Conservation (phyloP, 306 rosid genomes). For the Sophora flavescens region DNA sequence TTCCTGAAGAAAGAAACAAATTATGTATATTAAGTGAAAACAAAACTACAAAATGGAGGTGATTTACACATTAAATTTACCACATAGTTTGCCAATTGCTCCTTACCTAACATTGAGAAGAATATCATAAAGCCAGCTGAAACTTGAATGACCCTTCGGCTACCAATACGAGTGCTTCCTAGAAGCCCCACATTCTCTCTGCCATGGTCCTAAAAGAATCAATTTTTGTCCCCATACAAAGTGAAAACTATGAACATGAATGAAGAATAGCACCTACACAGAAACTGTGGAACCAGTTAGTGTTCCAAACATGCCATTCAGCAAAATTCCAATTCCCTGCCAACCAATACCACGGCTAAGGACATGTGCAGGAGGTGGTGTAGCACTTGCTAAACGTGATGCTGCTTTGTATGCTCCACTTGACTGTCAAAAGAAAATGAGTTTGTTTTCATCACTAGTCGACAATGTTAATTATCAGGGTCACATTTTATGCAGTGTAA, state of each 20-base stretch:
- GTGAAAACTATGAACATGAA: slow-evolving; percentile 11
- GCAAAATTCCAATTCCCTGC: slow-evolving; percentile 95
- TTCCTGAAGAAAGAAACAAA: slow-evolving; percentile 63
- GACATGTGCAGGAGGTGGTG: slow-evolving; percentile 96
- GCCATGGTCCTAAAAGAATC: slow-evolving; percentile 41
- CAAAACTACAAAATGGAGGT: slow-evolving; percentile 10
- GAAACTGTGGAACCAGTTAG: slow-evolving; percentile 88
- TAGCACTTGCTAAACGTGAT: slow-evolving; percentile 96
- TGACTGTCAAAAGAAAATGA: slow-evolving; percentile 63
- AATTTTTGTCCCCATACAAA: slow-evolving; percentile 8
- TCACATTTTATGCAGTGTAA: neutral
- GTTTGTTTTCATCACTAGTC: neutral
- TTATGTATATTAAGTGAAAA: slow-evolving; percentile 4
- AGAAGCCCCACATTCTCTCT: slow-evolving; percentile 97
- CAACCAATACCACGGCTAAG: slow-evolving; percentile 98
- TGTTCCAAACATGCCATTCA: slow-evolving; percentile 92
- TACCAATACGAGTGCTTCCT: slow-evolving; percentile 93
- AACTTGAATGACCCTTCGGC: slow-evolving; percentile 94
- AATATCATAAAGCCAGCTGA: slow-evolving; percentile 98
- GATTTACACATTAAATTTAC: neutral
- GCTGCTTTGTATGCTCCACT: slow-evolving; percentile 97
- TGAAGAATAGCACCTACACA: slow-evolving; percentile 58
- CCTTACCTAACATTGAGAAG: slow-evolving; percentile 87
- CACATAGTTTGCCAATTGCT: neutral
- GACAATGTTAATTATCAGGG: neutral